Evolutionary conservation across 306 rosid species (phyloP), one percentile per base, ranked within the genome.

Genomic region (Vigna angularis): DNA sequence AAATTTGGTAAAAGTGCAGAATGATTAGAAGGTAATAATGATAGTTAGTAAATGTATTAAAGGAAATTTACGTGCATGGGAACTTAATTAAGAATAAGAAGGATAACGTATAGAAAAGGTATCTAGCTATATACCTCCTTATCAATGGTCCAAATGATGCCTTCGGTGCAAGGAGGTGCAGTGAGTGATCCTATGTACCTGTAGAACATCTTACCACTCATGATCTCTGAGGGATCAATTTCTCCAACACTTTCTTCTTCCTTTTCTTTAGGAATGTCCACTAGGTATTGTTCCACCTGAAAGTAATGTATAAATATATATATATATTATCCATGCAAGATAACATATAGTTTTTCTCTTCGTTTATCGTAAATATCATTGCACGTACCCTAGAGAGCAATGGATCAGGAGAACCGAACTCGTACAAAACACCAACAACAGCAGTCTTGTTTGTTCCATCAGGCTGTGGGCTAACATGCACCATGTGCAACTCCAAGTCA

Each of bases 171-270:
- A 58, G 97, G 97, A 68, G 94, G 97, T 47, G 85, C 53, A 11
- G 94, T 92, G 70, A 90, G 89, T 6, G 94, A 92, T 24, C 98
- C 98, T 71, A 83, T 57, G 73, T 93, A 93, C 76, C 84, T 88
- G 71, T 86, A 89, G 38, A 78, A 86, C 66, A 55, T 77, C 7
- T 76, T 77, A 32, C 85, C 85, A n/a, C 70, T 16, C 67, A 74
- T 77, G 4, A 78, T 77, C 51, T 79, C 80, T 20, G 72, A 45
- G 13, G 97, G 93, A 79, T 88, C 72, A 15, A 88, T 59, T 75
- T 64, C 70, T 16, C 93, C 93, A 24, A 88, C 22, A 12, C 64
- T 70, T 20, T 44, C 76, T 44, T 82, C 82, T 40, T 75, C 72
- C 1, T 75, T 51, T 48, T 47, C 74, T 15, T 75, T 82, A 47